A percentile compares a stretch with the other conserved stretches of the same genome.
Conservation (phyloP, 805 yeast species). For the Debaryomyces castellii region DNA sequence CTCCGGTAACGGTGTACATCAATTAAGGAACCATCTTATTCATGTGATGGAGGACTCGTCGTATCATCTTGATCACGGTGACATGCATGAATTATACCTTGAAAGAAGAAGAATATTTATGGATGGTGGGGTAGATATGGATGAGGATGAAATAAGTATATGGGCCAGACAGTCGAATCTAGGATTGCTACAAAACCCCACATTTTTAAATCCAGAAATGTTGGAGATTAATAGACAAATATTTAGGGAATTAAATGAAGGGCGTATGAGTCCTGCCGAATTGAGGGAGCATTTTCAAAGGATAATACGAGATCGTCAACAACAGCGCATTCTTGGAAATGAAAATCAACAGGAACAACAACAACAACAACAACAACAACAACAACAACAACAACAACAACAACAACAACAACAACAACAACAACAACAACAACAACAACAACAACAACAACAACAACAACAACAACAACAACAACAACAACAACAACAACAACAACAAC, state of each 20-base stretch:
- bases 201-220: slow-evolving; percentile 18
- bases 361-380: slow-evolving; percentile 12
- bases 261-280: slow-evolving; percentile 29
- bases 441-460: slow-evolving; percentile 15
- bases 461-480: slow-evolving; percentile 14
- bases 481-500: slow-evolving; percentile 12
- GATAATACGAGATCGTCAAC: slow-evolving; percentile 27
- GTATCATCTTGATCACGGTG: slow-evolving; percentile 32
- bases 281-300: slow-evolving; percentile 34
- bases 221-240: slow-evolving; percentile 30
- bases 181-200: slow-evolving; percentile 20
- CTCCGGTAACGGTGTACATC: slow-evolving; percentile 83
- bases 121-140: slow-evolving; percentile 17
- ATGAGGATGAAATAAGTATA: slow-evolving; percentile 22
- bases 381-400: slow-evolving; percentile 8
- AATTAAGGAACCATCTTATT: slow-evolving; percentile 69
- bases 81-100: slow-evolving; percentile 26
- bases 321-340: slow-evolving; percentile 16
- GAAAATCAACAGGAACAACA: slow-evolving; percentile 5
- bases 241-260: slow-evolving; percentile 28
- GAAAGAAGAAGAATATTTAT: slow-evolving; percentile 27
- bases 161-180: slow-evolving; percentile 32
- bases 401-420: slow-evolving; percentile 1
- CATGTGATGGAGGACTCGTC: slow-evolving; percentile 36
- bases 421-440: neutral